A percentile compares a stretch with the other conserved stretches of the same genome.
Evolutionary conservation across 805 yeast species (phyloP).

Genomic region (Helenozyma baotianmanensis): DNA sequence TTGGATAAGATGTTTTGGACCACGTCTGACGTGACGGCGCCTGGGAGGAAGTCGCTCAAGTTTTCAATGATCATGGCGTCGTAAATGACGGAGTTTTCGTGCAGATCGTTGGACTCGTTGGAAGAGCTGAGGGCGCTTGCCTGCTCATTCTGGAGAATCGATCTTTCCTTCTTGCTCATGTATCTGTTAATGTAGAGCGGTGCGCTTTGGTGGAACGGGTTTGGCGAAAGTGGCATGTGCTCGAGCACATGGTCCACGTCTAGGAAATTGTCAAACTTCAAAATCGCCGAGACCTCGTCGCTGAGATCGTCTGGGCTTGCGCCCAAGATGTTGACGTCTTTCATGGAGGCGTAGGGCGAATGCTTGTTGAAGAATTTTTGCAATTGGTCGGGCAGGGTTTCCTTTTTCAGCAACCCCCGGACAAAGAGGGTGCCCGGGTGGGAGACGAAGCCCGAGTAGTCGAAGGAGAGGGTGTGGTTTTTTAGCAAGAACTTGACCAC

Average conservation of each 20-base stretch:
- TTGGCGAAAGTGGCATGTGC: constrained; percentile 13
- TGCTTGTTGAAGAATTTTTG: constrained; percentile 16
- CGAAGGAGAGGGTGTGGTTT: constrained; percentile 7
- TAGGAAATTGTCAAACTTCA: constrained; percentile 28
- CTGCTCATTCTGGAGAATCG: constrained; percentile 29
- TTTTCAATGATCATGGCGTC: constrained; percentile 35
- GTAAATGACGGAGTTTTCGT: constrained; percentile 13
- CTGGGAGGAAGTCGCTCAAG: constrained; percentile 52
- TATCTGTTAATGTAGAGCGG: constrained; percentile 54
- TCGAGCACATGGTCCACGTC: constrained; percentile 28
- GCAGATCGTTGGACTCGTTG: neutral
- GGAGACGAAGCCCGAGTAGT: constrained; percentile 32
- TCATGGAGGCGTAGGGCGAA: constrained; percentile 16
- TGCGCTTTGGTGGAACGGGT: constrained; percentile 22
- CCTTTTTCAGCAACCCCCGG: constrained; percentile 36
- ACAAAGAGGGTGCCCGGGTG: constrained; percentile 53
- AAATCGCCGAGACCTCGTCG: constrained; percentile 16
- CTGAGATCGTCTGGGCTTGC: neutral
- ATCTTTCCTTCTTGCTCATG: constrained; percentile 60
- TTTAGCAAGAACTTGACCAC: too few relatives aligned
- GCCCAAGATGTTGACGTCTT: constrained; percentile 20
- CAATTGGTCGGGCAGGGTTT: constrained; percentile 24
- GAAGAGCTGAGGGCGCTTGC: constrained; percentile 7
- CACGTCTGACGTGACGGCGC: constrained; percentile 9
- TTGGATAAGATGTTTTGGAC: constrained; percentile 35